Conservation (phyloP, 805 yeast genomes). For the Limtongia smithiae region DNA sequence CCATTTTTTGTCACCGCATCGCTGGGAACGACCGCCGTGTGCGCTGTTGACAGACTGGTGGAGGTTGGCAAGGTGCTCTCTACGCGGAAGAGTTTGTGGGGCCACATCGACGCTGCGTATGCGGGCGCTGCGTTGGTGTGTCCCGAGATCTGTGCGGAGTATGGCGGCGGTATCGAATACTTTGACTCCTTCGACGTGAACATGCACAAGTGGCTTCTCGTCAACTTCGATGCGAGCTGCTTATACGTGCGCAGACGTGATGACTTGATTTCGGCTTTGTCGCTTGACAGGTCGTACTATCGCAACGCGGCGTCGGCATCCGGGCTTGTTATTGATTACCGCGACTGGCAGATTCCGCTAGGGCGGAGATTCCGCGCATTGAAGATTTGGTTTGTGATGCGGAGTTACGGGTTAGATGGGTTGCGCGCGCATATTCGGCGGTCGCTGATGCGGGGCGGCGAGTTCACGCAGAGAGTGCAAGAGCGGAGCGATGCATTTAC, state of each 20-base stretch:
- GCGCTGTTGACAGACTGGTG: slow-evolving; percentile 28
- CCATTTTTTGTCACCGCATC: slow-evolving; percentile 31
- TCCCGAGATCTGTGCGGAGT: slow-evolving; percentile 23
- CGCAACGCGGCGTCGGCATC: slow-evolving; percentile 27
- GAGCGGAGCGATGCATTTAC: slow-evolving; percentile 18
- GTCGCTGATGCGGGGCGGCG: slow-evolving; percentile 19
- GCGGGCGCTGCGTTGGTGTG: slow-evolving; percentile 31
- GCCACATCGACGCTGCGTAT: slow-evolving; percentile 31
- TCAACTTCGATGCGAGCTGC: slow-evolving; percentile 31
- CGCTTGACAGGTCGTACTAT: slow-evolving; percentile 29
- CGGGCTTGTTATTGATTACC: slow-evolving; percentile 30
- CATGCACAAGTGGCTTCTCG: slow-evolving; percentile 32
- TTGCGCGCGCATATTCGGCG: slow-evolving; percentile 26
- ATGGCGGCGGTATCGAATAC: slow-evolving; percentile 21
- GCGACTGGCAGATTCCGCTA: slow-evolving; percentile 32
- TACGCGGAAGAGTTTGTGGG: slow-evolving; percentile 23
- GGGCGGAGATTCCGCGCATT: slow-evolving; percentile 31
- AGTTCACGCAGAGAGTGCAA: slow-evolving; percentile 18
- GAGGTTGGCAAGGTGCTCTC: slow-evolving; percentile 22
- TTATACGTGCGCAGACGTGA: slow-evolving; percentile 26
- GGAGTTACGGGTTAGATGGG: slow-evolving; percentile 28
- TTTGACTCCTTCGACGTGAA: slow-evolving; percentile 32
- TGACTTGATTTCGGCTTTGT: slow-evolving; percentile 27
- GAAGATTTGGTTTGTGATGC: slow-evolving; percentile 32
- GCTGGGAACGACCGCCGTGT: slow-evolving; percentile 30